phyloP scores from a whole-genome alignment of 2,329 filamentous ascomycete species.

The Botrytis cinerea region DNA sequence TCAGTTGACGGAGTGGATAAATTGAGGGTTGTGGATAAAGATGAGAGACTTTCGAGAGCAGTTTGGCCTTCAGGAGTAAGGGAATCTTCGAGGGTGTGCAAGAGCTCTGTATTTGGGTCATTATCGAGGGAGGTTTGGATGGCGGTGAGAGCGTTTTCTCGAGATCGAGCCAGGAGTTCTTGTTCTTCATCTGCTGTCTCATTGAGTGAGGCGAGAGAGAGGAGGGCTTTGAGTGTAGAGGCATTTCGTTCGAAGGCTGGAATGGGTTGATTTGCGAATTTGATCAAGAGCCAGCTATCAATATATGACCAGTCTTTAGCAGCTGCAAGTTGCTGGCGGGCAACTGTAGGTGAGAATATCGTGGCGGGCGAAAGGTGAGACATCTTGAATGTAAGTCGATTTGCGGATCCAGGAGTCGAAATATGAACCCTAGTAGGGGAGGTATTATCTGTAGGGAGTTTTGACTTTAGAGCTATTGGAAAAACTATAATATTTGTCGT shows the following conservation, averaged over 20 bases:
- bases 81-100: slow-evolving; percentile 55
- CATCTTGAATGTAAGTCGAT: slow-evolving; percentile 33
- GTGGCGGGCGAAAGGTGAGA: slow-evolving; percentile 48
- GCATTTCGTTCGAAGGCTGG: slow-evolving; percentile 84
- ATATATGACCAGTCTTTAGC: slow-evolving; percentile 91
- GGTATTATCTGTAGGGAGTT: not conserved
- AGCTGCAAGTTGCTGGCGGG: slow-evolving; percentile 74
- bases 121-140: slow-evolving; percentile 46
- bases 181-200: slow-evolving; percentile 75
- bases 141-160: slow-evolving; percentile 60
- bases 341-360: slow-evolving; percentile 68
- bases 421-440: not conserved
- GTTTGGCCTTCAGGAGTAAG: slow-evolving; percentile 57
- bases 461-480: not conserved
- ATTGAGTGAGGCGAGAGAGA: slow-evolving; percentile 73
- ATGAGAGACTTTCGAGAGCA: slow-evolving; percentile 60
- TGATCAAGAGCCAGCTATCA: slow-evolving; percentile 76
- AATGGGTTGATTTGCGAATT: slow-evolving; percentile 62
- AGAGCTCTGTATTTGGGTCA: slow-evolving; percentile 46
- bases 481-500: not conserved
- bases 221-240: slow-evolving; percentile 74
- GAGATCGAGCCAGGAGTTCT: slow-evolving; percentile 57
- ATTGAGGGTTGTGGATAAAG: slow-evolving; percentile 50
- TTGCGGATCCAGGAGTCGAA: not conserved
- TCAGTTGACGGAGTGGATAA: slow-evolving; percentile 48